These are phyloP conservation scores for Ophiostoma fasciatum DNA, from an alignment of 2,329 filamentous ascomycete species.

Conservation along the genomic window DNA sequence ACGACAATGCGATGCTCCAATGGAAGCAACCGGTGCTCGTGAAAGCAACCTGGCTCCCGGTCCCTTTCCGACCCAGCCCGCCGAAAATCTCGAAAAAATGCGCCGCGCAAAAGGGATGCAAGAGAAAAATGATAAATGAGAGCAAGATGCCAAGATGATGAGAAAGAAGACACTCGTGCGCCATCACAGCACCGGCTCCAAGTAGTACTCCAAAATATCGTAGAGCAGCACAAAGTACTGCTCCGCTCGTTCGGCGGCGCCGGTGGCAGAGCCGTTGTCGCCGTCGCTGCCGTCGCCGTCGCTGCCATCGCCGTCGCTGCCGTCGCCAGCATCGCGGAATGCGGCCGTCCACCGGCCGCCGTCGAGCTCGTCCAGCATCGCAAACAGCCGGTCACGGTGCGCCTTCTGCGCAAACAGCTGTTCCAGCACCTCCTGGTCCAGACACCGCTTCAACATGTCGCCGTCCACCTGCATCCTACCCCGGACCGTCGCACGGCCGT, in stretches of 20 bases:
- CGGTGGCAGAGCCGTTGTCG: too few species aligned
- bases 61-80: too few species aligned
- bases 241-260: too few species aligned
- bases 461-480: conserved; percentile 55
- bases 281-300: conserved; percentile 11
- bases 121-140: background rate
- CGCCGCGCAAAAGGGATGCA: background rate
- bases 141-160: background rate
- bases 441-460: conserved; percentile 43
- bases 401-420: conserved; percentile 21
- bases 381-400: conserved; percentile 26
- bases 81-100: background rate
- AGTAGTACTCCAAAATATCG: conserved; percentile 36
- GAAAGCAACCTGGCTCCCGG: too few species aligned
- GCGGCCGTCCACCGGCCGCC: conserved; percentile 25
- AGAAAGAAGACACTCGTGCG: too few species aligned
- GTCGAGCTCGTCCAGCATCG: conserved; percentile 36
- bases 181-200: conserved; percentile 32
- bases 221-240: conserved; percentile 37
- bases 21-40: too few species aligned
- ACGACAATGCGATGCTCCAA: too few species aligned
- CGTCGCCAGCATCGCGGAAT: too few species aligned
- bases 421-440: conserved; percentile 32
- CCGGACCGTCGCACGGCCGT: too few species aligned
- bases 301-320: conserved; percentile 14